A percentile compares a stretch with the other conserved stretches of the same genome.
These are phyloP conservation scores for Termitomyces sp. DNA, from an alignment of 768 basidiomycete species.

Conservation along the genomic window DNA sequence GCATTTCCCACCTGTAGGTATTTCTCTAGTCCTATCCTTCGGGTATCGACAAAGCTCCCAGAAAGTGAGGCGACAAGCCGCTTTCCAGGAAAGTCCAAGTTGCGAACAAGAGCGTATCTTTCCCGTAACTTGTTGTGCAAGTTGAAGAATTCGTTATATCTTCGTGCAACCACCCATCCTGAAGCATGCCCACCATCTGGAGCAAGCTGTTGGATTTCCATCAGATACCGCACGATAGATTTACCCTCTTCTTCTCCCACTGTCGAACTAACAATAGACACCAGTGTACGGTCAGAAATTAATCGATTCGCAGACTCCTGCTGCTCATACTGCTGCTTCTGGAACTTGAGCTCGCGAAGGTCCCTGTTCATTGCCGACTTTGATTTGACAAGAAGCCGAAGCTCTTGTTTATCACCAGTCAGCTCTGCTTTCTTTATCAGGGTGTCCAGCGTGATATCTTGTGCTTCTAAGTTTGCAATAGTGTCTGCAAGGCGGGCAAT, in stretches of 20 bases:
- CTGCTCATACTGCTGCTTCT: constrained; percentile 89
- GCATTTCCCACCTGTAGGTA: constrained; percentile 72
- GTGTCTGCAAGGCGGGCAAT: constrained; percentile 75
- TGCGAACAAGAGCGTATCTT: constrained; percentile 55
- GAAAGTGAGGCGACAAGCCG: constrained; percentile 86
- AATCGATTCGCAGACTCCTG: constrained; percentile 91
- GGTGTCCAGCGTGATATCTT: constrained; percentile 79
- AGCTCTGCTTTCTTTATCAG: constrained; percentile 94
- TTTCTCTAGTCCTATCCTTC: constrained; percentile 75
- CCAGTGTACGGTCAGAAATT: constrained; percentile 74
- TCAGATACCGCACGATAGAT: constrained; percentile 85
- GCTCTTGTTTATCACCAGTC: constrained; percentile 84
- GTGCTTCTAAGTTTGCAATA: constrained; percentile 69
- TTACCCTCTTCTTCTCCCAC: constrained; percentile 82
- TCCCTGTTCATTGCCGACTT: constrained; percentile 80
- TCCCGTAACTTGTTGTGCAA: constrained; percentile 87
- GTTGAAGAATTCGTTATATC: constrained; percentile 92
- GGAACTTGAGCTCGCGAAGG: constrained; percentile 78
- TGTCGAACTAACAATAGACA: constrained; percentile 82
- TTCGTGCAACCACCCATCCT: constrained; percentile 89
- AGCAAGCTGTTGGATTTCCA: constrained; percentile 89
- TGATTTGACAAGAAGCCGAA: constrained; percentile 75
- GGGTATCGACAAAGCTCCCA: constrained; percentile 79
- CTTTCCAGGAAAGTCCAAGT: constrained; percentile 89
- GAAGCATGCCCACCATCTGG: constrained; percentile 71